Conservation (phyloP, 257 asterid species). For the Ilex asprella region DNA sequence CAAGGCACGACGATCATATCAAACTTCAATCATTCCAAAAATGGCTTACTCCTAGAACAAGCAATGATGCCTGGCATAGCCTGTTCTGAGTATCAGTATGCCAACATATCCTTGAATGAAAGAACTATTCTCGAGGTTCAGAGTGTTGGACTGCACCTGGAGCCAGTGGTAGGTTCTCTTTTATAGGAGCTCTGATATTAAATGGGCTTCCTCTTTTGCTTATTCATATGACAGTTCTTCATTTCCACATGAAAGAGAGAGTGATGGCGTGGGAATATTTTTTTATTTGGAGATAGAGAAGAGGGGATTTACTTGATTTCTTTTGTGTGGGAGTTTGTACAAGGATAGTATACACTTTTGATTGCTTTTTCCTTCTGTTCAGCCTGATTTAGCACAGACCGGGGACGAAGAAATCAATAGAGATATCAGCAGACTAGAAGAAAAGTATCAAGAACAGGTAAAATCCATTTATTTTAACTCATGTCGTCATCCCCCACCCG, state of each 20-base stretch:
- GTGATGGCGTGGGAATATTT: too few relatives aligned
- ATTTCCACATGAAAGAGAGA: too few relatives aligned
- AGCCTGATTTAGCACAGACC: conserved; percentile 46
- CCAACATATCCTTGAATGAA: conserved; percentile 61
- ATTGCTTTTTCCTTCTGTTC: conserved; percentile 24
- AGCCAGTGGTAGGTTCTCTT: conserved; percentile 53
- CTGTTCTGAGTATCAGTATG: conserved; percentile 59
- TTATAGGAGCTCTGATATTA: conserved; percentile 2
- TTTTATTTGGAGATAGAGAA: too few relatives aligned
- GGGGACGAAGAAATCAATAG: conserved; percentile 58
- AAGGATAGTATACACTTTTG: conserved; percentile 5
- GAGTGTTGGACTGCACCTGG: conserved; percentile 77
- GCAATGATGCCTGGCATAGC: conserved; percentile 27
- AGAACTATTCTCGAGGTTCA: conserved; percentile 68
- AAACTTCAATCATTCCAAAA: conserved; percentile 36
- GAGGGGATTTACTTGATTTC: too few relatives aligned
- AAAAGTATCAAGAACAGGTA: conserved; percentile 71
- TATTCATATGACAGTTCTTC: too few relatives aligned
- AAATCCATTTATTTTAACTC: not conserved
- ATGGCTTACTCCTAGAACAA: conserved; percentile 40
- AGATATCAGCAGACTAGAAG: conserved; percentile 48
- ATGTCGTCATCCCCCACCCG: too few relatives aligned
- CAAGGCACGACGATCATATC: conserved; percentile 29
- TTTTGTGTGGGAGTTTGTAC: too few relatives aligned
- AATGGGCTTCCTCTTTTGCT: not conserved